These are phyloP conservation scores for Grammothele lineata DNA, from an alignment of 768 basidiomycete genomes.

Conservation along the genomic window DNA sequence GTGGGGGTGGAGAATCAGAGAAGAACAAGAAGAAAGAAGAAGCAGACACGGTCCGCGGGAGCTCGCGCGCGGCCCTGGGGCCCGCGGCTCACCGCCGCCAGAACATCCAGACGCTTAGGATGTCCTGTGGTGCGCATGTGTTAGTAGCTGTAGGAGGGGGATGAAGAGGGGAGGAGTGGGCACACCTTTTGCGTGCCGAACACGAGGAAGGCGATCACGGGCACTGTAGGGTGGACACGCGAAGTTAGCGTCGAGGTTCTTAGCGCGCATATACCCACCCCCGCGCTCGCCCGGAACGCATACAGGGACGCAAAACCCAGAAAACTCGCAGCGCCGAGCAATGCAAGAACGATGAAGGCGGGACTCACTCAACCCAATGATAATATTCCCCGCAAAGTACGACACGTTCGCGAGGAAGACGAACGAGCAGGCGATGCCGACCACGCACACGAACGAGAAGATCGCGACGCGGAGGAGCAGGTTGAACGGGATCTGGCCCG, in stretches of 20 bases:
- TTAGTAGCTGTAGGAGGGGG: not conserved
- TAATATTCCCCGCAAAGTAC: slow-evolving; percentile 10
- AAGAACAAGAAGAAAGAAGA: no score
- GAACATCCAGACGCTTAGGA: slow-evolving; percentile 10
- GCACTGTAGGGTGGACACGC: slow-evolving; percentile 4
- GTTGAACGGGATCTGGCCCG: slow-evolving; percentile 13
- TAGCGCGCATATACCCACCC: no score
- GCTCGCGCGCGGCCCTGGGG: no score
- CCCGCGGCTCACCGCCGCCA: slow-evolving; percentile 13
- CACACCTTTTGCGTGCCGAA: slow-evolving; percentile 11
- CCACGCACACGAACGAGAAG: slow-evolving; percentile 15
- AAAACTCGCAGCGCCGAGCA: no score
- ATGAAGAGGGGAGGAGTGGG: not conserved
- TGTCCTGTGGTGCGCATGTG: not conserved
- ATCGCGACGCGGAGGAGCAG: slow-evolving; percentile 13
- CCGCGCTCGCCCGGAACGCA: no score
- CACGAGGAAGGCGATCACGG: slow-evolving; percentile 13
- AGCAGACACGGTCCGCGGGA: no score
- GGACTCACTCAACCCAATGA: slow-evolving; percentile 9
- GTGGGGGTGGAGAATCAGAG: no score
- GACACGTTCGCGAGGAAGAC: slow-evolving; percentile 12
- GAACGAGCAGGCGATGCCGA: slow-evolving; percentile 14
- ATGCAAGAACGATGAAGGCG: not conserved
- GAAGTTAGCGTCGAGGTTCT: no score
- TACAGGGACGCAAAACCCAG: no score